A percentile compares a stretch with the other conserved stretches of the same genome.
Evolutionary conservation across 768 basidiomycete species (phyloP).

Genomic region (Leccinum uliginosum): DNA sequence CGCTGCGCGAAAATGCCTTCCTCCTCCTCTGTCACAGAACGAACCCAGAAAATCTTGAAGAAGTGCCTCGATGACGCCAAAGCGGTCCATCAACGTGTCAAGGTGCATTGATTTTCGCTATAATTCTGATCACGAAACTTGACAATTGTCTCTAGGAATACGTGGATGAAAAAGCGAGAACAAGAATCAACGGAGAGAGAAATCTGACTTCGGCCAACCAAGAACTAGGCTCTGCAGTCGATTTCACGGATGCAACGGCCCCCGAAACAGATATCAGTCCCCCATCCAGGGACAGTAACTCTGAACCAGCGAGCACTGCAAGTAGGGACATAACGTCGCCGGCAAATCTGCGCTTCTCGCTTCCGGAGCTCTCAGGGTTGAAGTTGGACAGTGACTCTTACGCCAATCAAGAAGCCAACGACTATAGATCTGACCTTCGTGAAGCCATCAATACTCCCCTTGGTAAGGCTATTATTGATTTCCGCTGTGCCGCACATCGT

Average conservation of each 20-base stretch:
- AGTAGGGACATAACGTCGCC: not conserved
- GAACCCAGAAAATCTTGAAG: not conserved
- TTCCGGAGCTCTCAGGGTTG: not conserved
- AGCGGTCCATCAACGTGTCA: slow-evolving; percentile 4
- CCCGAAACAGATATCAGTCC: not conserved
- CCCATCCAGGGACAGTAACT: not conserved
- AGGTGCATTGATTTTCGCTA: not conserved
- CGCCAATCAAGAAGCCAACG: not conserved
- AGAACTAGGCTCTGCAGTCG: not conserved
- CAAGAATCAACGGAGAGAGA: not conserved
- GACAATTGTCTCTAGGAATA: slow-evolving; percentile 2
- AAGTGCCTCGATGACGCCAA: slow-evolving; percentile 3
- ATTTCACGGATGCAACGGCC: not conserved
- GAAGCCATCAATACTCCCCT: slow-evolving; percentile 1
- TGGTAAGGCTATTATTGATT: not conserved
- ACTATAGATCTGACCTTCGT: not conserved
- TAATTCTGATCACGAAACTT: not conserved
- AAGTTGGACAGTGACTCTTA: not conserved
- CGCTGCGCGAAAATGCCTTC: slow-evolving; percentile 2
- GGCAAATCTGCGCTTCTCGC: not conserved
- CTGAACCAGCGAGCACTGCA: not conserved
- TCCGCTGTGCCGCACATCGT: not conserved
- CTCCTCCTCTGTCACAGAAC: not conserved
- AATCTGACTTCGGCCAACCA: not conserved
- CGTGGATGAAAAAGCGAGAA: slow-evolving; percentile 1